Conservation (phyloP, 2,329 filamentous ascomycete genomes). For the Claviceps fusiformis region DNA sequence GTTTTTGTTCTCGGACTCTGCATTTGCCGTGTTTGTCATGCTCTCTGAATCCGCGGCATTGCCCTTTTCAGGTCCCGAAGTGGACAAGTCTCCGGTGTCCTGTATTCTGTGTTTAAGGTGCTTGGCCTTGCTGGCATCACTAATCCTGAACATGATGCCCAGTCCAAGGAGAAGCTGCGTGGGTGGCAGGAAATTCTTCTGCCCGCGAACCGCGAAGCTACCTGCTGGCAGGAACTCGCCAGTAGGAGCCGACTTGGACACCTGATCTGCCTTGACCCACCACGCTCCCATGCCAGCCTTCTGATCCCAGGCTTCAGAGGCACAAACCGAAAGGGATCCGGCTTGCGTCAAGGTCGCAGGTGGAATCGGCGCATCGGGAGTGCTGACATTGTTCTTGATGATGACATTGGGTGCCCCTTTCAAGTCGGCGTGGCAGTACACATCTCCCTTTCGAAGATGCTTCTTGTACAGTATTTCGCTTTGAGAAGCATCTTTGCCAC, state of each 20-base stretch:
- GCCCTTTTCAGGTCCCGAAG: slow-evolving; percentile 5
- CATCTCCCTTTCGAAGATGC: slow-evolving; percentile 75
- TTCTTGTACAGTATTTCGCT: slow-evolving; percentile 83
- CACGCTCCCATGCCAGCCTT: slow-evolving; percentile 93
- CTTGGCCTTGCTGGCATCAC: slow-evolving; percentile 69
- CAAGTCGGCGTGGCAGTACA: slow-evolving; percentile 85
- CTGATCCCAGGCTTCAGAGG: slow-evolving; percentile 86
- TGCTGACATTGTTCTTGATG: slow-evolving; percentile 73
- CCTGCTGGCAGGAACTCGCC: slow-evolving; percentile 72
- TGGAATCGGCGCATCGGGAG: slow-evolving; percentile 73
- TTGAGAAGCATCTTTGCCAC: slow-evolving; percentile 77
- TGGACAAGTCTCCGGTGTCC: slow-evolving; percentile 11
- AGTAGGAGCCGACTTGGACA: slow-evolving; percentile 67
- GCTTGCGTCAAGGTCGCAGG: slow-evolving; percentile 86
- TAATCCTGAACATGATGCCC: slow-evolving; percentile 76
- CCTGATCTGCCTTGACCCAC: slow-evolving; percentile 87
- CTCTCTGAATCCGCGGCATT: slow-evolving; percentile 9
- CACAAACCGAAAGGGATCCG: slow-evolving; percentile 69
- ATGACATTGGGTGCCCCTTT: slow-evolving; percentile 74
- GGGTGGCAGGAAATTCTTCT: slow-evolving; percentile 84
- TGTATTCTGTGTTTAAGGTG: slow-evolving; percentile 55
- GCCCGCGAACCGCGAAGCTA: slow-evolving; percentile 67
- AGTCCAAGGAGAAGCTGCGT: slow-evolving; percentile 80
- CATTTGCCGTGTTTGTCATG: slow-evolving; percentile 10
- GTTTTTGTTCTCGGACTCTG: slow-evolving; percentile 15